Conservation (phyloP, 139 green algal genomes). For the Chlorella sp. region DNA sequence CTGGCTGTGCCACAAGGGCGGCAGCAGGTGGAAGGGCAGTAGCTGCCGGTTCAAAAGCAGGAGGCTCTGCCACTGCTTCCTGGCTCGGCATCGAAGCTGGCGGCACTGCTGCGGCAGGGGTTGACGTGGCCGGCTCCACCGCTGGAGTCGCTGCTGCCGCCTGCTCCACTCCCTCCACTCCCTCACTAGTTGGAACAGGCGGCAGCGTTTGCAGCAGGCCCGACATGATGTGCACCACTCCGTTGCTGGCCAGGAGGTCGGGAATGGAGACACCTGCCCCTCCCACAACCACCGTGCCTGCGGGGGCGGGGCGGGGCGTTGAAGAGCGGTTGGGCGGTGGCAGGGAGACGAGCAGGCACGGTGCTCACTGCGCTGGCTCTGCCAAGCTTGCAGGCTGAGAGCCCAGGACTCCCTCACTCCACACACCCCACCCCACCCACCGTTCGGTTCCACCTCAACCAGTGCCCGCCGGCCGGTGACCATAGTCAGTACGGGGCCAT, state of each 20-base stretch:
- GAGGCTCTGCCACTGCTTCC: not conserved
- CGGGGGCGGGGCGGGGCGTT: not conserved
- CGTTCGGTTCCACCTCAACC: not conserved
- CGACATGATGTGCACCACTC: conserved; percentile 12
- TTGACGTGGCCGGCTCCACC: not conserved
- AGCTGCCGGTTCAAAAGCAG: not conserved
- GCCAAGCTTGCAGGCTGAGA: not conserved
- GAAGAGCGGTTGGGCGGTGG: no score
- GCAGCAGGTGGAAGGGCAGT: not conserved
- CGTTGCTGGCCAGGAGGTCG: conserved; percentile 3
- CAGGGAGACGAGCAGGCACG: not conserved
- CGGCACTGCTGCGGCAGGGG: not conserved
- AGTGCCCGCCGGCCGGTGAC: not conserved
- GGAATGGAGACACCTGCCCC: not conserved
- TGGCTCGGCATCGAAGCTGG: not conserved
- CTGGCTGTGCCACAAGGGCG: not conserved
- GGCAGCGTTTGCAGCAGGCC: not conserved
- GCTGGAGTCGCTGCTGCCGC: not conserved
- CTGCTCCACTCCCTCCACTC: not conserved
- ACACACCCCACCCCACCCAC: not conserved
- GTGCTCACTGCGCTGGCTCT: not conserved
- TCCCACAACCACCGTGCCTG: conserved; percentile 13
- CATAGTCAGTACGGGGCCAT: not conserved
- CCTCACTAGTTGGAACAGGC: not conserved
- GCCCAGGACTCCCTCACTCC: no score